These are phyloP conservation scores for Taphrina flavorubra DNA, from an alignment of 1,139 yeast genomes.

Conservation along the genomic window DNA sequence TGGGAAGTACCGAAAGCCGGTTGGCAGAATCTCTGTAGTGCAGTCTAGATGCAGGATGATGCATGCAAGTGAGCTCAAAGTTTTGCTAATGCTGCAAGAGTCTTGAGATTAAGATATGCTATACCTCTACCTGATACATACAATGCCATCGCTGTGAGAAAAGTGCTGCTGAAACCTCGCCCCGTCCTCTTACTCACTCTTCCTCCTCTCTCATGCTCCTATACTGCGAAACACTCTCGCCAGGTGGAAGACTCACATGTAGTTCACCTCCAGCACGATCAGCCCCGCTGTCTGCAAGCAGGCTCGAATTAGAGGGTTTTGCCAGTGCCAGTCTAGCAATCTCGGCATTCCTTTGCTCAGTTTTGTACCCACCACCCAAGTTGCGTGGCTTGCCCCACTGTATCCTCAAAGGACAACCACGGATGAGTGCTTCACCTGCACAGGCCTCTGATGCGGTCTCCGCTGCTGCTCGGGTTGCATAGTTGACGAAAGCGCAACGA, in stretches of 20 bases:
- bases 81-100: no score
- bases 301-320: background rate
- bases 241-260: conserved; percentile 26
- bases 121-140: background rate
- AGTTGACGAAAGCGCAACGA: conserved; percentile 68
- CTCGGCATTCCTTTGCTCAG: conserved; percentile 36
- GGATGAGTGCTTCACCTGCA: conserved; percentile 53
- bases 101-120: background rate
- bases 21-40: no score
- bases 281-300: background rate
- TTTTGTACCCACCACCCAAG: conserved; percentile 53
- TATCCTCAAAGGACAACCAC: conserved; percentile 62
- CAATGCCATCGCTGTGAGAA: background rate
- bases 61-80: background rate
- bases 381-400: conserved; percentile 69
- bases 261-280: conserved; percentile 26
- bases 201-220: conserved; percentile 28
- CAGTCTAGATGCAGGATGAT: background rate
- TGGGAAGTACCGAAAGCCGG: no score
- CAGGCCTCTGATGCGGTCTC: conserved; percentile 59
- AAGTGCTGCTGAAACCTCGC: background rate
- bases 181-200: background rate
- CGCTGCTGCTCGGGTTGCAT: conserved; percentile 60
- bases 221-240: background rate
- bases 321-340: conserved; percentile 28